These are phyloP conservation scores for Aspergillus pseudotamarii DNA, from an alignment of 2,329 filamentous ascomycete species.

Conservation along the genomic window DNA sequence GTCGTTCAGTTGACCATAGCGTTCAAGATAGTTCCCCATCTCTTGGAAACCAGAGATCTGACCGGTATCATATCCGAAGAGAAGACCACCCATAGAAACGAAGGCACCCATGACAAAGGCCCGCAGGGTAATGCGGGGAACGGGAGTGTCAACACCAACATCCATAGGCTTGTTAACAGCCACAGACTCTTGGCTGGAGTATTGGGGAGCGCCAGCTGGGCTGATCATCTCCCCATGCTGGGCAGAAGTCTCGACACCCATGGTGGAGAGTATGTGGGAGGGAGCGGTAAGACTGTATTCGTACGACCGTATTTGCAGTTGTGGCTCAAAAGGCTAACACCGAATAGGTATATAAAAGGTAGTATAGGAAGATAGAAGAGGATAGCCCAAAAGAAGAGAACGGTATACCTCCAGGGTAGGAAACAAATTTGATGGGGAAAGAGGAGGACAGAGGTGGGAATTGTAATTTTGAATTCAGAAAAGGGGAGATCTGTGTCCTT, in stretches of 20 bases:
- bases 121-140: constrained; percentile 40
- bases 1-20: constrained; percentile 39
- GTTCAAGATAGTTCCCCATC: constrained; percentile 45
- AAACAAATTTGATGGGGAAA: neutral
- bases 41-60: constrained; percentile 50
- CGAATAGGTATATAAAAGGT: neutral
- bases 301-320: neutral
- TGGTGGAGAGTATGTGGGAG: constrained; percentile 17
- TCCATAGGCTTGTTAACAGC: constrained; percentile 27
- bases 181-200: constrained; percentile 30
- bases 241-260: constrained; percentile 33
- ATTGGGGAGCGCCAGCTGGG: constrained; percentile 24
- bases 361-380: neutral
- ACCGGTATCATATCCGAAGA: constrained; percentile 50
- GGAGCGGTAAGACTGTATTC: neutral
- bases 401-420: constrained; percentile 2
- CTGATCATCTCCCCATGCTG: constrained; percentile 37
- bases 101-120: constrained; percentile 47
- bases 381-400: neutral
- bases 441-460: constrained; percentile 1
- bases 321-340: neutral
- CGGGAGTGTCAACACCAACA: constrained; percentile 31
- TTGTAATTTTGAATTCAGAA: neutral
- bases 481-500: constrained; percentile 8
- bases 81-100: constrained; percentile 50